Percentiles rank a stretch among this genome's conserved stretches.
Evolutionary conservation across 2,329 filamentous ascomycete species (phyloP).

Genomic region (Westerdykella sp.): DNA sequence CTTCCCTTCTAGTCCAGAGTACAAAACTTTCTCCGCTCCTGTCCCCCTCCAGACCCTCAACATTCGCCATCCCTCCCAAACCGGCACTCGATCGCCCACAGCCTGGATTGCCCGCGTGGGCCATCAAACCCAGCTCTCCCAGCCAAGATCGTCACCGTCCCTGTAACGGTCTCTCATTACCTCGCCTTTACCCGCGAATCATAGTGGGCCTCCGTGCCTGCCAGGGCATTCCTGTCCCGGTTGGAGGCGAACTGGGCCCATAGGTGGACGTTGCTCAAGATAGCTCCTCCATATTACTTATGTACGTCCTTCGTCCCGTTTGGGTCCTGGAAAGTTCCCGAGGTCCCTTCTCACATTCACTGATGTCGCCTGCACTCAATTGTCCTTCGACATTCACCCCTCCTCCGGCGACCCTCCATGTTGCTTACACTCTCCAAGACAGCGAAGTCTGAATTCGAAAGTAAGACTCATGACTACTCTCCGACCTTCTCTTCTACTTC

Average conservation of each 20-base stretch:
- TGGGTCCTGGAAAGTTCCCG: conserved; percentile 10
- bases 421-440: conserved; percentile 48
- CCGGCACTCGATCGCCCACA: conserved; percentile 29
- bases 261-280: conserved; percentile 32
- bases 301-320: conserved; percentile 31
- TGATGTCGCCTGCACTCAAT: conserved; percentile 2
- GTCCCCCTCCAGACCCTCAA: conserved; percentile 23
- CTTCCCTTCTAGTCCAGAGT: conserved; percentile 29
- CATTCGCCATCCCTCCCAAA: conserved; percentile 18
- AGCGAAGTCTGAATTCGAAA: conserved; percentile 43
- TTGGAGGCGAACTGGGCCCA: conserved; percentile 29
- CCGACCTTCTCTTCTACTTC: conserved; percentile 37
- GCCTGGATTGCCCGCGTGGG: conserved; percentile 27
- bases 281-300: conserved; percentile 31
- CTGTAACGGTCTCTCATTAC: conserved; percentile 23
- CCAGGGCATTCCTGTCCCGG: conserved; percentile 29
- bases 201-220: conserved; percentile 25
- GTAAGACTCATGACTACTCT: conserved; percentile 47
- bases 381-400: conserved; percentile 10
- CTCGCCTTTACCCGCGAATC: conserved; percentile 34
- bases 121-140: conserved; percentile 11
- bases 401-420: conserved; percentile 34
- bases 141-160: conserved; percentile 32
- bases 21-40: conserved; percentile 28
- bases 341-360: too few species aligned